Percentiles rank a stretch among this genome's conserved stretches.
Evolutionary conservation across 805 yeast genomes (phyloP).

Genomic region (Wickerhamiella brachini): DNA sequence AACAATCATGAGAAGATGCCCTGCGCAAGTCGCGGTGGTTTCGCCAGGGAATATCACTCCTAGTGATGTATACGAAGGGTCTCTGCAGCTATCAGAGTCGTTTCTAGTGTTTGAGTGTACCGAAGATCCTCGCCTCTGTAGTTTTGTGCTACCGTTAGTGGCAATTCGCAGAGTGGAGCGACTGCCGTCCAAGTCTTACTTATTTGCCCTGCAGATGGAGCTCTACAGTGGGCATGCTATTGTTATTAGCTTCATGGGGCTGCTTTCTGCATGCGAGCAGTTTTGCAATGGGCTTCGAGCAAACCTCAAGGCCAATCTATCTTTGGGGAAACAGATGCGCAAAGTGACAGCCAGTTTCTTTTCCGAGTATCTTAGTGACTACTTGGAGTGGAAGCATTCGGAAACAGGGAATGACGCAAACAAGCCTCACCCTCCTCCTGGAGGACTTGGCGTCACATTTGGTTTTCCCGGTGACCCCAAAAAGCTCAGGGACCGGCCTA

Average conservation of each 20-base stretch:
- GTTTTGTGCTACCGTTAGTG: conserved; percentile 57
- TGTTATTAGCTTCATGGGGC: conserved; percentile 62
- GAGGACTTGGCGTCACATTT: conserved; percentile 76
- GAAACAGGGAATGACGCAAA: conserved; percentile 16
- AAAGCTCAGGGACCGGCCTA: conserved; percentile 63
- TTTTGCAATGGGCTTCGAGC: conserved; percentile 59
- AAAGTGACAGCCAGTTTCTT: conserved; percentile 57
- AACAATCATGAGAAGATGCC: conserved; percentile 45
- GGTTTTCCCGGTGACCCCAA: conserved; percentile 84
- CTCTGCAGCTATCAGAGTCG: conserved; percentile 57
- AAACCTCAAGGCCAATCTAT: conserved; percentile 47
- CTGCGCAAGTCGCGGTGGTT: conserved; percentile 42
- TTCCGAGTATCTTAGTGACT: conserved; percentile 64
- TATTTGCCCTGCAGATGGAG: conserved; percentile 61
- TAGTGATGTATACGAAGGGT: conserved; percentile 38
- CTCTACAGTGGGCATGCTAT: conserved; percentile 53
- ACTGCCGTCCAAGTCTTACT: conserved; percentile 58
- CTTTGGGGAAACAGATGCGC: conserved; percentile 41
- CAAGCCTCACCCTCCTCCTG: conserved; percentile 37
- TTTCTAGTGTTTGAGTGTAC: conserved; percentile 63
- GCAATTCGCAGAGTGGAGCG: conserved; percentile 78
- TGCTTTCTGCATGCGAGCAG: conserved; percentile 62
- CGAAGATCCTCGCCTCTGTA: conserved; percentile 53
- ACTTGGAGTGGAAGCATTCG: conserved; percentile 29
- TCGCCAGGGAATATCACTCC: conserved; percentile 7